phyloP scores from a whole-genome alignment of 1,139 yeast species.

The Taphrina flavorubra region DNA sequence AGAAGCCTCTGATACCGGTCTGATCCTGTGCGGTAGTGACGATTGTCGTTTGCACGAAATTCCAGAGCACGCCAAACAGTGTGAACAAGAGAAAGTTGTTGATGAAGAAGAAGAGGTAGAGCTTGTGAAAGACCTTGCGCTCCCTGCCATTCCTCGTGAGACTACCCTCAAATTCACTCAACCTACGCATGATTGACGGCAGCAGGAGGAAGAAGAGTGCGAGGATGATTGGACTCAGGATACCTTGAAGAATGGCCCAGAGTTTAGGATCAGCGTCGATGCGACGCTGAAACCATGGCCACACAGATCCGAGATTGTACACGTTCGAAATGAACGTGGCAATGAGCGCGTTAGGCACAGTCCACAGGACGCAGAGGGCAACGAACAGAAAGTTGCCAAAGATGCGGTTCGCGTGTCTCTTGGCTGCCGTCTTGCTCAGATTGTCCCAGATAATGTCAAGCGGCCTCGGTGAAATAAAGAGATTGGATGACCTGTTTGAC shows the following conservation, averaged over 20 bases:
- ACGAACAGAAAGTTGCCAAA: slow-evolving; percentile 52
- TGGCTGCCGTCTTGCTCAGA: slow-evolving; percentile 49
- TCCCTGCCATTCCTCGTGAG: slow-evolving; percentile 54
- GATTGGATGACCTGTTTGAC: slow-evolving; percentile 19
- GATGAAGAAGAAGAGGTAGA: slow-evolving; percentile 54
- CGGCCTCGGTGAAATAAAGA: slow-evolving; percentile 52
- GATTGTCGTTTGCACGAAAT: slow-evolving; percentile 51
- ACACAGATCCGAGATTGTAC: slow-evolving; percentile 51
- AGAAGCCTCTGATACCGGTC: slow-evolving; percentile 46
- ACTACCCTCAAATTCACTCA: slow-evolving; percentile 54
- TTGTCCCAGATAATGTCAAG: slow-evolving; percentile 54
- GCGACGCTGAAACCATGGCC: slow-evolving; percentile 51
- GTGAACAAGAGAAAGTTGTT: slow-evolving; percentile 47
- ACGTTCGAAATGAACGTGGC: slow-evolving; percentile 54
- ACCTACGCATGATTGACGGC: slow-evolving; percentile 53
- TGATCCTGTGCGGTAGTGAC: slow-evolving; percentile 37
- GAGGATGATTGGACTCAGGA: slow-evolving; percentile 53
- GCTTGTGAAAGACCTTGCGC: slow-evolving; percentile 53
- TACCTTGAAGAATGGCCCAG: slow-evolving; percentile 54
- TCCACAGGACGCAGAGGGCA: slow-evolving; percentile 52
- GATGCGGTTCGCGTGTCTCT: slow-evolving; percentile 51
- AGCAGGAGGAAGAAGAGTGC: slow-evolving; percentile 52
- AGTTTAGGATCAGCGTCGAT: slow-evolving; percentile 49
- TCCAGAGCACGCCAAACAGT: slow-evolving; percentile 54
- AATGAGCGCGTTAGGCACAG: slow-evolving; percentile 55